Base-by-base conservation (phyloP, 768 basidiomycete genomes). In the Boletus subcaerulescens region DNA sequence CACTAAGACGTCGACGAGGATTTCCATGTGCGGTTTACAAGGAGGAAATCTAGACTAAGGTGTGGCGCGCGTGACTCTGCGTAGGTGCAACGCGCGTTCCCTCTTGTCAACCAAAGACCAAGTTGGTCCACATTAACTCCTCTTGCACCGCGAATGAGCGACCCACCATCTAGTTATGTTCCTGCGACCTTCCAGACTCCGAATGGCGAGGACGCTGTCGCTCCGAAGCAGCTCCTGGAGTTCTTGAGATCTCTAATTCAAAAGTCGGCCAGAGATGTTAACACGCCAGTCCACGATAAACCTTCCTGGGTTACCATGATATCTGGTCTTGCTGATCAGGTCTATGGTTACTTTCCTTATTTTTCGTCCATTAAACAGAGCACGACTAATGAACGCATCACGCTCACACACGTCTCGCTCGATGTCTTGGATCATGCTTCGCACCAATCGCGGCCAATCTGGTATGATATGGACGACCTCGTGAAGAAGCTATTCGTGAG, bases 371-470 rank as follows among this genome's bases (percentile, higher is more conserved):
- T 78, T 24, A 68, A 74, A 3, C 88, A 85, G 81, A 72, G 71
- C 40, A 75, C 77, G 12, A 75, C 82, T 60, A 76, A 81, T 60
- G 84, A 86, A 62, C 83, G 81, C 59, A 73, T 83, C 52, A 76
- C 73, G 51, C 72, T 87, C 58, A 78, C 79, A 5, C 79, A 83
- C 40, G 67, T 77, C 13, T 77, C 81, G 6, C 69, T 88, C 43
- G 78, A 83, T 24, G 72, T 86, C 46, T 73, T 88, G 53, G 73
- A 76, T 57, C 75, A 77, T 53, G 75, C 79, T 24, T 77, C 80
- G n/a, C 69, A 65, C 56, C 74, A 76, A 38, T 77, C 81, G 13
- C 78, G 81, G 48, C 75, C 73, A 10, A 70, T 87, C n/a, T 84
- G 79, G 62, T 67, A 69, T 39, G 73, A 73, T 22, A 69, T 76